A percentile compares a stretch with the other conserved stretches of the same genome.
phyloP scores from a whole-genome alignment of 2,329 filamentous ascomycete species.

The Fusarium azukiicola region DNA sequence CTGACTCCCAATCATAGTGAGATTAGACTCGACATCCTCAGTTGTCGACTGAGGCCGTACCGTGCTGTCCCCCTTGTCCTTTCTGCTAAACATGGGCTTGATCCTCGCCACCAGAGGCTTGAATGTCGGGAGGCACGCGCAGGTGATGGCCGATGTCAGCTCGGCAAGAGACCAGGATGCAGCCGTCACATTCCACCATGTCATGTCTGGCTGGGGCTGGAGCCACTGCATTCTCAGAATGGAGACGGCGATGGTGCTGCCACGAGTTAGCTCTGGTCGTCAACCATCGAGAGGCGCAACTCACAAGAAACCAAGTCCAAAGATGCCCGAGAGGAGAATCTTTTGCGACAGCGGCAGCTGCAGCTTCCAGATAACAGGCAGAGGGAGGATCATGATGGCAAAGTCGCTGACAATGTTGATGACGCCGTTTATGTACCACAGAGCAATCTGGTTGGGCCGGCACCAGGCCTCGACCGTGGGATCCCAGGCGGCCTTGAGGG shows the following conservation, averaged over 20 bases:
- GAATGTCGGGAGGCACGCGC: constrained; percentile 44
- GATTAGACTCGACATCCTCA: constrained; percentile 8
- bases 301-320: constrained; percentile 44
- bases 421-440: constrained; percentile 19
- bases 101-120: constrained; percentile 26
- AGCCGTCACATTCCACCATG: constrained; percentile 38
- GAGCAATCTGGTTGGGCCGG: not conserved
- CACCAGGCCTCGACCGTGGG: constrained; percentile 18
- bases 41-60: not conserved
- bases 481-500: constrained; percentile 36
- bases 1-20: not conserved
- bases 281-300: fast-evolving
- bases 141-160: constrained; percentile 36
- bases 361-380: constrained; percentile 40
- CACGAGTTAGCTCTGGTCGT: fast-evolving
- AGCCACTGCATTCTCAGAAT: constrained; percentile 43
- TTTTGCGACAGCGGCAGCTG: constrained; percentile 40
- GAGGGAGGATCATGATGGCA: constrained; percentile 33
- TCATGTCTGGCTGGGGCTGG: not conserved
- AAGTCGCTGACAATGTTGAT: constrained; percentile 45
- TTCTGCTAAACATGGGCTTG: not conserved
- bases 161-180: constrained; percentile 44
- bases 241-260: constrained; percentile 32
- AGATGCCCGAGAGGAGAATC: constrained; percentile 26
- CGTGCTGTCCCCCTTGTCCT: not conserved